Evolutionary conservation across 768 basidiomycete species (phyloP).

Genomic region (Psilocybe subaeruginosa): DNA sequence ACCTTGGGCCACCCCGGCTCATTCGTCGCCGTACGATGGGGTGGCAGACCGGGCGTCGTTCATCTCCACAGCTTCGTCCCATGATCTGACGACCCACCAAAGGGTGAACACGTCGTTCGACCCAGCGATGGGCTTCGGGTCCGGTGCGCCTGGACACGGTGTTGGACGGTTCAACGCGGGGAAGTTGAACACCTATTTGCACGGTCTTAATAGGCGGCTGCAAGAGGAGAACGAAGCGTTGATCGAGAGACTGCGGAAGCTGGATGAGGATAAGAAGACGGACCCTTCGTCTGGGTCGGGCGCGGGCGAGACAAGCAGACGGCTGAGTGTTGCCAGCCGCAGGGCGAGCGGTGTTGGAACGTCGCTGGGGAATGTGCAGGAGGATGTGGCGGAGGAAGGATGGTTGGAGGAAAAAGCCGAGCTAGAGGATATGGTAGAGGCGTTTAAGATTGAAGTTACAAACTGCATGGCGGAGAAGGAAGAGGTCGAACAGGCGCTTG

Average conservation of each 20-base stretch:
- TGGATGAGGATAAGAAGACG: conserved; percentile 53
- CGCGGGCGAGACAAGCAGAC: conserved; percentile 31
- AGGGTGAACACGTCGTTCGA: conserved; percentile 90
- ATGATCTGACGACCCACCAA: conserved; percentile 81
- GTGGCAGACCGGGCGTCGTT: conserved; percentile 65
- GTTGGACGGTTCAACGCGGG: conserved; percentile 82
- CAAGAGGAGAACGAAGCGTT: conserved; percentile 85
- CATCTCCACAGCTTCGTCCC: conserved; percentile 83
- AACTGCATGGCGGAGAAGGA: conserved; percentile 50
- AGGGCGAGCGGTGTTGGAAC: conserved; percentile 57
- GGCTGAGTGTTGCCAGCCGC: conserved; percentile 42
- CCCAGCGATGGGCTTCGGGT: conserved; percentile 75
- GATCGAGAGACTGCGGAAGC: conserved; percentile 50
- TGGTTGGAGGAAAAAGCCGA: conserved; percentile 76
- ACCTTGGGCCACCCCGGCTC: conserved; percentile 37
- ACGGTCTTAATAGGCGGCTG: conserved; percentile 79
- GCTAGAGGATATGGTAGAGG: conserved; percentile 53
- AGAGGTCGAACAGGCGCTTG: conserved; percentile 46
- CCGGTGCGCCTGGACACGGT: conserved; percentile 61
- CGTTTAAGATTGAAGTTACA: conserved; percentile 50
- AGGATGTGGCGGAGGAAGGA: conserved; percentile 70
- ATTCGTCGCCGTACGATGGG: conserved; percentile 48
- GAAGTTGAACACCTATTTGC: conserved; percentile 85
- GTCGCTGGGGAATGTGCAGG: conserved; percentile 61
- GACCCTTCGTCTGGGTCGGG: conserved; percentile 21